phyloP scores from a whole-genome alignment of 1,284 basidiomycete species.

The Papiliotrema fonsecae region DNA sequence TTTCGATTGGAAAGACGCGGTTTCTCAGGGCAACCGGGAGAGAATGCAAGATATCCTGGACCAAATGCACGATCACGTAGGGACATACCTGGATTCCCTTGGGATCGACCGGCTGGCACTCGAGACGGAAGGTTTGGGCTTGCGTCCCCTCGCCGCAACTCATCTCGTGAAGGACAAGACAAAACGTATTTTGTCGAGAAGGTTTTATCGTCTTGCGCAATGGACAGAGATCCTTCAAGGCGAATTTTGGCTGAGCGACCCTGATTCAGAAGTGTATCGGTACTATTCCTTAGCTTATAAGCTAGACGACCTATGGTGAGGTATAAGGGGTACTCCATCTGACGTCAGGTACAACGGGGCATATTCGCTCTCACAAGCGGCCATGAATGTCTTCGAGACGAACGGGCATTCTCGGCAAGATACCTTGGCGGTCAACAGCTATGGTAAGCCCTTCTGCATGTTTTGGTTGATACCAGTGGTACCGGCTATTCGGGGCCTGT shows the following conservation, averaged over 20 bases:
- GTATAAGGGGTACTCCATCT: neutral
- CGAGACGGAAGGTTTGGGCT: constrained; percentile 19
- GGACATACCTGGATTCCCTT: constrained; percentile 16
- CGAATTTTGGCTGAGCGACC: constrained; percentile 28
- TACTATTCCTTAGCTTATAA: constrained; percentile 31
- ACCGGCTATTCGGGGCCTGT: constrained; percentile 38
- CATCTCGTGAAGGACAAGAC: constrained; percentile 1
- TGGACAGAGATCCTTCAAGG: constrained; percentile 35
- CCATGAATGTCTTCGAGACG: constrained; percentile 31
- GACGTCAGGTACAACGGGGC: constrained; percentile 23
- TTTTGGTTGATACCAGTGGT: constrained; percentile 22
- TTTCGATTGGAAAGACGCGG: constrained; percentile 23
- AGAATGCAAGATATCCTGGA: constrained; percentile 10
- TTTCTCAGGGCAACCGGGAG: constrained; percentile 2
- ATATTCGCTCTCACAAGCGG: constrained; percentile 30
- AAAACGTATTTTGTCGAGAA: constrained; percentile 20
- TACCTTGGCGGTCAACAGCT: constrained; percentile 24
- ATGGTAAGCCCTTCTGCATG: constrained; percentile 22
- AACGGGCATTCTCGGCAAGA: constrained; percentile 17
- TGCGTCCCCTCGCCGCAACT: constrained; percentile 16
- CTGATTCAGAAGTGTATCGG: constrained; percentile 23
- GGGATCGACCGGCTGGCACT: constrained; percentile 11
- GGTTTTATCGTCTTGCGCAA: constrained; percentile 30
- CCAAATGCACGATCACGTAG: constrained; percentile 21
- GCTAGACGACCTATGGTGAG: constrained; percentile 35